Base-by-base conservation (phyloP, 2,329 filamentous ascomycete genomes). In the Seiridium cupressi region DNA sequence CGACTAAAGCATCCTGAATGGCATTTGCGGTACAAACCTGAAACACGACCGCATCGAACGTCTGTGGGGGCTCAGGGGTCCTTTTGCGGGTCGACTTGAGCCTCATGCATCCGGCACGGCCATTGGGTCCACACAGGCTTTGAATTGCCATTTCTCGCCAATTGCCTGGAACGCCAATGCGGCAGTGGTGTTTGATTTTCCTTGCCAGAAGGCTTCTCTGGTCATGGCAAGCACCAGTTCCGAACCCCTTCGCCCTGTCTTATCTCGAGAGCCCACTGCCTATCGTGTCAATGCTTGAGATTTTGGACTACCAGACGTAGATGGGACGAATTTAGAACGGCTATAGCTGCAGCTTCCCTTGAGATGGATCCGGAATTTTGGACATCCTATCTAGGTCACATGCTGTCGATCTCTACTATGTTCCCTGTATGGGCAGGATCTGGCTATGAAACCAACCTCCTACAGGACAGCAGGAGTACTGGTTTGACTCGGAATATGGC, bases 161-260 rank as follows among this genome's bases (percentile, higher is more conserved):
- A 11, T 18, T 8, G 44, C 35, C 42, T 61, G 61, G 60, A 61
- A 61, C 56, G 48, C 57, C 36, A 58, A 35, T 61, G 61, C 58
- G 48, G 59, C 51, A 53, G 55, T 35, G 38, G 13, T 44, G 61
- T 63, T 63, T 63, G 61, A 63, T 63, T 48, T 47, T 44, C 60
- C 47, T 53, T 56, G 38, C 31, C 51, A 57, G 44, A 53, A 57
- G 40, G 61, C 55, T 55, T 54, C 38, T 46, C 34, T 44, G 8
- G 31, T 40, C 44, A 57, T 34, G 54, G 54, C 42, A 35, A 26
- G 40, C 47, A 8, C 4, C 6, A 31, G 54, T 34, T 48, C 54
- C 54, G 54, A 44, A 44, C 40, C 42, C 42, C 44, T 35, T 13
- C n/a, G 40, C 6, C 42, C 5, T 35, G 26, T 46, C 26, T 46